Evolutionary conservation across 1,284 basidiomycete species (phyloP).

Genomic region (Gomphus bonarii): DNA sequence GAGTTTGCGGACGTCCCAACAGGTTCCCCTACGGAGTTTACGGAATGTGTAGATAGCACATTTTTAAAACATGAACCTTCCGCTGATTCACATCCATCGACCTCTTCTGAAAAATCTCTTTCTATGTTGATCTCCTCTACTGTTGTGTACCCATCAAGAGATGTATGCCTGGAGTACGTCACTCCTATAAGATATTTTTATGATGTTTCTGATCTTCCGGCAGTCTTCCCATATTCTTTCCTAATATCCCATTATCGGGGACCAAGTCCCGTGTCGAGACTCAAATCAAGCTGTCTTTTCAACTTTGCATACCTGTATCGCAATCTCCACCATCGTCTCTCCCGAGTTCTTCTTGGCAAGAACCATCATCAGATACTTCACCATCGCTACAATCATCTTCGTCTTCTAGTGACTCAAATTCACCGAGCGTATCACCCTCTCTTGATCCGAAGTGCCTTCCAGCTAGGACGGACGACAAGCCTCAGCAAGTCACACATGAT

Average conservation of each 20-base stretch:
- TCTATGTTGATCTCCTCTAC: background rate
- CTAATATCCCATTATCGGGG: constrained; percentile 74
- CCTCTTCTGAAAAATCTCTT: background rate
- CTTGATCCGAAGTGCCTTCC: constrained; percentile 30
- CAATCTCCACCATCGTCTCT: constrained; percentile 13
- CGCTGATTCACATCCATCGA: background rate
- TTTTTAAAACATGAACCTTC: background rate
- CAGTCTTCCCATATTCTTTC: constrained; percentile 70
- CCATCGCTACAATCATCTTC: constrained; percentile 13
- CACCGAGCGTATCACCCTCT: constrained; percentile 26
- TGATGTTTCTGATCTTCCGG: constrained; percentile 3
- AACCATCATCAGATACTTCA: constrained; percentile 13
- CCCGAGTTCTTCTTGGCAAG: background rate
- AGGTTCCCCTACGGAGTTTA: background rate
- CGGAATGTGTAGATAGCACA: background rate
- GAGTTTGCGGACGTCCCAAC: background rate
- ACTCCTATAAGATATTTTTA: background rate
- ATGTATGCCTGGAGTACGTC: constrained; percentile 8
- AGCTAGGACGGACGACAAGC: constrained; percentile 35
- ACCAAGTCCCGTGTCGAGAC: constrained; percentile 95
- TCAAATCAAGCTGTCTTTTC: constrained; percentile 74
- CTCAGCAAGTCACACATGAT: constrained; percentile 41
- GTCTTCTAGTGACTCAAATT: constrained; percentile 9
- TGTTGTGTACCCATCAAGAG: constrained; percentile 11
- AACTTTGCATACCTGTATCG: constrained; percentile 37